Evolutionary conservation across 2,329 filamentous ascomycete genomes (phyloP).

Genomic region (Claviceps africana): DNA sequence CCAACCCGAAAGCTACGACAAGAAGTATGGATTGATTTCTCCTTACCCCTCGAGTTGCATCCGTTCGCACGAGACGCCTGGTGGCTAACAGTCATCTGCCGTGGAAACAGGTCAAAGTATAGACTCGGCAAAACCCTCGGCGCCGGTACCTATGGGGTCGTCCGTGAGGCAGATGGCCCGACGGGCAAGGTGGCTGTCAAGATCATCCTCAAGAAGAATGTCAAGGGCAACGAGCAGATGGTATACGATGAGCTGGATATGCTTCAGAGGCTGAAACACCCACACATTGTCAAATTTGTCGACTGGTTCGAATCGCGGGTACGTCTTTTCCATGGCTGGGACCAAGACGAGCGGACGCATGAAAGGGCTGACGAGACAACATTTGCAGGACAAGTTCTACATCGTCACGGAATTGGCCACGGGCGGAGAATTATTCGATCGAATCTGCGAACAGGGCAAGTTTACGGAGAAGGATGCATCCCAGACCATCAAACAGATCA

Average conservation of each 20-base stretch:
- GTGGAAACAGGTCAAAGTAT: conserved; percentile 61
- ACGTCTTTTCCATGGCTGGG: conserved; percentile 17
- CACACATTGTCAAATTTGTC: conserved; percentile 91
- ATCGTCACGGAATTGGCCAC: conserved; percentile 95
- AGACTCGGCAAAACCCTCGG: conserved; percentile 86
- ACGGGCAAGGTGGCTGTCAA: conserved; percentile 86
- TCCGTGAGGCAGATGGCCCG: conserved; percentile 80
- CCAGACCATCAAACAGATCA: conserved; percentile 85
- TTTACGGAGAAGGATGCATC: conserved; percentile 98
- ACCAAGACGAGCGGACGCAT: not conserved
- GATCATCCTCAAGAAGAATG: conserved; percentile 99
- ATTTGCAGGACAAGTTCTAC: conserved; percentile 85
- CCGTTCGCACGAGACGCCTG: not conserved
- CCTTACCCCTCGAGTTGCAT: conserved; percentile 13
- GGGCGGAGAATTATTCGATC: conserved; percentile 91
- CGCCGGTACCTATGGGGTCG: conserved; percentile 95
- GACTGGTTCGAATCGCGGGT: conserved; percentile 99
- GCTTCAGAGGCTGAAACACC: conserved; percentile 80
- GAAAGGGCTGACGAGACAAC: not conserved
- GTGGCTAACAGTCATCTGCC: not conserved
- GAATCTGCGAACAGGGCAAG: conserved; percentile 94
- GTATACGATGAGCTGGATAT: conserved; percentile 94
- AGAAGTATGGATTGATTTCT: conserved; percentile 52
- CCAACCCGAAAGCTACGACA: conserved; percentile 96
- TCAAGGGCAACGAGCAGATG: conserved; percentile 97